Evolutionary conservation across 352 stramenopile species (phyloP).

Genomic region (Blastocystis sp.): DNA sequence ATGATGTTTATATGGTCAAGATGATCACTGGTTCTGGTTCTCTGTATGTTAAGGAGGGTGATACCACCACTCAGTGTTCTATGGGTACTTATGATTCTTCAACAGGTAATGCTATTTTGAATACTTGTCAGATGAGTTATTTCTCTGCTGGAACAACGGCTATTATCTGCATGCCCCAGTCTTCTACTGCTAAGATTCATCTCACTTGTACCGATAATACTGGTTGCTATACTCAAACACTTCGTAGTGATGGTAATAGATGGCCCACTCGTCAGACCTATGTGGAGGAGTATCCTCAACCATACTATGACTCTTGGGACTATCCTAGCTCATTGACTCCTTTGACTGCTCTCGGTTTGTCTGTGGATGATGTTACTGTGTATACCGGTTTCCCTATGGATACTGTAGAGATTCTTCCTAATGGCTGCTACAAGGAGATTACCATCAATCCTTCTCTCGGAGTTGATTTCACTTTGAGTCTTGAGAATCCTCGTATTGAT

Average conservation of each 20-base stretch:
- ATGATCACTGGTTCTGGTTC: slow-evolving; percentile 1
- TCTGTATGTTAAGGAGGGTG: not conserved
- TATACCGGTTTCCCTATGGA: not conserved
- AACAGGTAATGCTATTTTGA: slow-evolving; percentile 1
- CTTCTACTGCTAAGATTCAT: not conserved
- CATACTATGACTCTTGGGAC: not conserved
- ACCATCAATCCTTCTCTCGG: not conserved
- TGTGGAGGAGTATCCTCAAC: not conserved
- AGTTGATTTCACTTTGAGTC: not conserved
- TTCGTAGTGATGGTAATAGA: not conserved
- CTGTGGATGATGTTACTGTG: not conserved
- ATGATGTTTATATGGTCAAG: not conserved
- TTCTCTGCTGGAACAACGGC: not conserved
- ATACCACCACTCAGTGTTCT: not conserved
- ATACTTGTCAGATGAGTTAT: not conserved
- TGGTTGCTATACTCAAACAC: not conserved
- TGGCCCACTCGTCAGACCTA: not conserved
- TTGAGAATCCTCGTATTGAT: not conserved
- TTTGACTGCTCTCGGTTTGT: not conserved
- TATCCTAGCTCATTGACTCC: not conserved
- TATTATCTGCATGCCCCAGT: not conserved
- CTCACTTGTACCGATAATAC: not conserved
- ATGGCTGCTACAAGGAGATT: slow-evolving; percentile 41
- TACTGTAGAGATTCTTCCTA: slow-evolving; percentile 7
- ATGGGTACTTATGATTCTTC: not conserved